Base-by-base conservation (phyloP, 2,329 filamentous ascomycete species). In the Thielaviopsis ethacetica region DNA sequence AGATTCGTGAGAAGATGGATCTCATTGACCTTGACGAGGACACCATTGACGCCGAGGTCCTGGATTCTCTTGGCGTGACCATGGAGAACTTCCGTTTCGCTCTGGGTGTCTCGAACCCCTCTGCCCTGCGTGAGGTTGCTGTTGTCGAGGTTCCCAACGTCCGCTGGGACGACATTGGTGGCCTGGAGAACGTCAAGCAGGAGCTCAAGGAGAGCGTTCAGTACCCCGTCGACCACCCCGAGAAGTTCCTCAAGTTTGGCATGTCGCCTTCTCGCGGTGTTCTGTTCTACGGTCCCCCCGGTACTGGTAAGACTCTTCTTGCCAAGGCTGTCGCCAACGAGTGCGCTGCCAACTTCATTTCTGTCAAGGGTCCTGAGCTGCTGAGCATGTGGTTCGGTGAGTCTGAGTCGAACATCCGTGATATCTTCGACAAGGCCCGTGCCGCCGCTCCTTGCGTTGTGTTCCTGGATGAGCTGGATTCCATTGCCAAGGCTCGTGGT, bases 331-430 rank as follows among this genome's bases (percentile, higher is more conserved):
- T 98, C 65, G 93, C 93, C 75, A 98, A 97, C 75, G 93, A 98
- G 78, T 97, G 91, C 70, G 87, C 93, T 62, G 93, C 93, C 80
- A 98, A 98, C 79, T 98, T 98, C 77, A 97, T 98, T 71, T 98
- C 93, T 49, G 86, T 98, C 74, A 98, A 98, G 83, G 93, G 93
- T 62, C 94, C 93, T 60, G 93, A 98, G 73, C 80, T 98, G 68
- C 83, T 98, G 67, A 96, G 90, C 73, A 98, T 98, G 93, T 98
- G 93, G 93, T 98, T 98, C 70, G 93, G 93, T 84, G 93, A 98
- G 77, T 98, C 93, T 58, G 94, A 98, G 77, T 95, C 89, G 83
- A 98, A 98, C 76, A 97, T 98, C 65, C 88, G 93, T 71, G 93
- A 98, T 72, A 98, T 98, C 68, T 98, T 98, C 73, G 93, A 98